These are phyloP conservation scores for Nakazawaea populi DNA, from an alignment of 805 yeast genomes.

Conservation along the genomic window DNA sequence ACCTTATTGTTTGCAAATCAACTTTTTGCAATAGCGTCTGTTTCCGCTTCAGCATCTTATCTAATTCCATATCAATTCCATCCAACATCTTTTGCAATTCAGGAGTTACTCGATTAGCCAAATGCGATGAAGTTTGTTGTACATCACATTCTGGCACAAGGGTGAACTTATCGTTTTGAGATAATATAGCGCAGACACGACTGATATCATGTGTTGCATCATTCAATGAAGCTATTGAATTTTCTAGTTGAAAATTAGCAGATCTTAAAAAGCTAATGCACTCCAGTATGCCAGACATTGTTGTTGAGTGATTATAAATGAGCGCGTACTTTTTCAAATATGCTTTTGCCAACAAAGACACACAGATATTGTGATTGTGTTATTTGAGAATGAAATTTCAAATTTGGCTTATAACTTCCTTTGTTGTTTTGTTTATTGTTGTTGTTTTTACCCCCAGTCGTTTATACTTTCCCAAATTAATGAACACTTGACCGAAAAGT, in stretches of 20 bases:
- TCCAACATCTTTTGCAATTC: constrained; percentile 28
- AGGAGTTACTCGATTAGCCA: constrained; percentile 35
- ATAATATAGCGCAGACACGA: constrained; percentile 32
- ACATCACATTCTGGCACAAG: constrained; percentile 44
- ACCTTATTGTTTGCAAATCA: constrained; percentile 34
- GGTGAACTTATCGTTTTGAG: constrained; percentile 42
- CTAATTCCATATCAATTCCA: constrained; percentile 27
- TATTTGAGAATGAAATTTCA: too few relatives aligned
- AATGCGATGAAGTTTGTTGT: constrained; percentile 29
- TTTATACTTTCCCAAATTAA: too few relatives aligned
- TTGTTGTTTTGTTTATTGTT: too few relatives aligned
- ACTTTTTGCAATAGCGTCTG: constrained; percentile 28
- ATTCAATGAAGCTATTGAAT: constrained; percentile 3
- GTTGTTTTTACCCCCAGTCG: too few relatives aligned
- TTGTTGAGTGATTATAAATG: too few relatives aligned
- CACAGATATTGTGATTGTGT: too few relatives aligned
- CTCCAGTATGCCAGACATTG: background rate
- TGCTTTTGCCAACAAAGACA: too few relatives aligned
- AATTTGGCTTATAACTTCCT: too few relatives aligned
- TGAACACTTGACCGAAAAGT: too few relatives aligned
- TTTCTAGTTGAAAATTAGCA: constrained; percentile 4
- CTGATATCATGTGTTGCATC: constrained; percentile 25
- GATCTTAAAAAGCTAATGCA: constrained; percentile 1
- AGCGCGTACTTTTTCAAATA: too few relatives aligned
- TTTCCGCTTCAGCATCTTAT: constrained; percentile 26